Base-by-base conservation (phyloP, 805 yeast species). In the Teunomyces tritomae region DNA sequence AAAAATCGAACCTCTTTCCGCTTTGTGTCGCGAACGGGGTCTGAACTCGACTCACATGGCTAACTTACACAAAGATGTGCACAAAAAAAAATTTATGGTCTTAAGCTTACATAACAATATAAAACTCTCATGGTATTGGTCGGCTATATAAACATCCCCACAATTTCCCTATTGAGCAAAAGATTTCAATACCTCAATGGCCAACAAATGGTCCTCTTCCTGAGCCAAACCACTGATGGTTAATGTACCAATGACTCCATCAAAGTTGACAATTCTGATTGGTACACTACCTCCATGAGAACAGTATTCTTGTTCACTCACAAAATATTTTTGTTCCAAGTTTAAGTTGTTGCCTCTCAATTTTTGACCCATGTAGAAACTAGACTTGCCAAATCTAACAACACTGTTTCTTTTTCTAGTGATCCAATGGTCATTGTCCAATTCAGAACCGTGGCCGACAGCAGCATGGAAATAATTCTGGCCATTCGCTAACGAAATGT, bases 261-360 rank as follows among this genome's bases (percentile, higher is more conserved):
- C 73, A 37, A 64, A 58, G 26, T 65, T 64, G 17, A 59, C 58
- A 14, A 76, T 53, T 49, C 68, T 69, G 28, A 80, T 62, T 8
- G 84, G 84, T 43, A 80, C 72, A 29, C 78, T 73, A 46, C 86
- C 86, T 20, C 86, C 86, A 53, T 78, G 82, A 28, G 70, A 61
- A 8, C 82, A 81, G 54, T 70, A 80, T 9, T 75, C 79, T 14
- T 54, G 54, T 8, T 73, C 63, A 27, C 73, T 70, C 14, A 78
- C 62, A 46, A 68, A 73, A 35, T 63, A 61, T 3, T 68, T 71
- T 28, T 62, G 64, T 36, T 72, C 77, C 2, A 72, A 46, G 6
- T 76, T 64, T 43, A 68, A 63, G 2, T 63, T 64, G 49, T 66
- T 71, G 1, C 44, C 46, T 20, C 66, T 65, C 48, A 76, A 62